phyloP scores from a whole-genome alignment of 306 rosid genomes.

The barrel medic (Medicago truncatula) region DNA sequence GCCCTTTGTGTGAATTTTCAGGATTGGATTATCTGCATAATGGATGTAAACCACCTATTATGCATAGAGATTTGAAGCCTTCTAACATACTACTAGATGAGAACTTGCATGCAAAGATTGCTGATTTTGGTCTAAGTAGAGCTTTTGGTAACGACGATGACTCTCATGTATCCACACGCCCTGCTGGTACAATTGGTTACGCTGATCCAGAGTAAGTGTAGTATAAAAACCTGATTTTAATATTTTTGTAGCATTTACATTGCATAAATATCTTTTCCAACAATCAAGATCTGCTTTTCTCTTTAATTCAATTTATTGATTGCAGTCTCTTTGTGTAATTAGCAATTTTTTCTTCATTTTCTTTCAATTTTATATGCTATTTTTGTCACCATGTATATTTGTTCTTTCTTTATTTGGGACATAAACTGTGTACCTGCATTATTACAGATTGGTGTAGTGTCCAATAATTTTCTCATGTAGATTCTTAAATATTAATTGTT shows the following conservation, averaged over 20 bases:
- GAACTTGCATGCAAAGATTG: slow-evolving; percentile 48
- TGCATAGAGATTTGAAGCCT: slow-evolving; percentile 65
- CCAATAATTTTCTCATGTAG: too few relatives aligned
- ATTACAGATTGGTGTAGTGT: too few relatives aligned
- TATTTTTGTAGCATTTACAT: too few relatives aligned
- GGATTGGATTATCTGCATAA: slow-evolving; percentile 55
- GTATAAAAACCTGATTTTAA: neutral
- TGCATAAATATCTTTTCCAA: too few relatives aligned
- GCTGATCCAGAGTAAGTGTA: slow-evolving; percentile 58
- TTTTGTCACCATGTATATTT: neutral
- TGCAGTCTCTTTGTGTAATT: neutral
- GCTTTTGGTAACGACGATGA: slow-evolving; percentile 33
- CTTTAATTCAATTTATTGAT: neutral
- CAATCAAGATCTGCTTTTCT: too few relatives aligned
- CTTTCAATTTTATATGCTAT: neutral
- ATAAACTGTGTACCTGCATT: neutral
- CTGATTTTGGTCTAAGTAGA: slow-evolving; percentile 61
- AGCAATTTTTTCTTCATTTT: neutral
- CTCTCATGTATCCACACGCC: slow-evolving; percentile 43
- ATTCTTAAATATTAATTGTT: too few relatives aligned
- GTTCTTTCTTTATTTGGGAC: too few relatives aligned
- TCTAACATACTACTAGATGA: slow-evolving; percentile 58
- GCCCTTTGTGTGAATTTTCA: neutral
- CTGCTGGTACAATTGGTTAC: slow-evolving; percentile 55
- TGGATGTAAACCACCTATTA: slow-evolving; percentile 45